A percentile compares a stretch with the other conserved stretches of the same genome.
phyloP scores from a whole-genome alignment of 345 rosid genomes.

The Geranium brycei region DNA sequence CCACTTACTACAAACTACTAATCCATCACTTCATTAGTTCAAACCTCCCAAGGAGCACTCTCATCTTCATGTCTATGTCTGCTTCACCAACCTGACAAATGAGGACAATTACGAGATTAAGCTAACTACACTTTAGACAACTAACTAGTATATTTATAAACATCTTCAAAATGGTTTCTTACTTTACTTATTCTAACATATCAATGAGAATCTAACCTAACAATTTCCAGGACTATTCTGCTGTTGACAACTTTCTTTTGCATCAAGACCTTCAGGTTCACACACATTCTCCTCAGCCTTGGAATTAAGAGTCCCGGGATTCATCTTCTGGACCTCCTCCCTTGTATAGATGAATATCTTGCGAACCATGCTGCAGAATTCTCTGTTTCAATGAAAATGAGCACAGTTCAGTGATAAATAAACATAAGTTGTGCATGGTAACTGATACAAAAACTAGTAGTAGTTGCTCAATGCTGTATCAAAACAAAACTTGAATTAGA shows the following conservation, averaged over 20 bases:
- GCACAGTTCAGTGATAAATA: neutral
- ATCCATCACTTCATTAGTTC: no score
- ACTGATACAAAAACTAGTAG: neutral
- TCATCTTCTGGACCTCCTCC: conserved; percentile 75
- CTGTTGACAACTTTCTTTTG: conserved; percentile 24
- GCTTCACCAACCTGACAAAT: no score
- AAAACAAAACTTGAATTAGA: neutral
- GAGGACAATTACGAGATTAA: no score
- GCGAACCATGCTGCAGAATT: conserved; percentile 67
- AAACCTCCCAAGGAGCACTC: no score
- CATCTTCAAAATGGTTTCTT: no score
- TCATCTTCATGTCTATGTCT: no score
- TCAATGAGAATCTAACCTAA: conserved; percentile 9
- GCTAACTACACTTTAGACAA: no score
- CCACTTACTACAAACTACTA: no score
- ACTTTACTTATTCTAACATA: no score
- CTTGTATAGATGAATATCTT: conserved; percentile 50
- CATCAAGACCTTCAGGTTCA: conserved; percentile 24
- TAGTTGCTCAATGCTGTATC: neutral
- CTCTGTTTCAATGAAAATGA: conserved; percentile 27
- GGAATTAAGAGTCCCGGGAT: conserved; percentile 34
- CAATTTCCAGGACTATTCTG: conserved; percentile 24
- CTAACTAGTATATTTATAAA: no score
- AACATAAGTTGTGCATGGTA: no score
- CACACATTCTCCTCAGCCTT: conserved; percentile 29